These are phyloP conservation scores for Solanum gracilifrons DNA, from an alignment of 257 asterid species.

Conservation along the genomic window DNA sequence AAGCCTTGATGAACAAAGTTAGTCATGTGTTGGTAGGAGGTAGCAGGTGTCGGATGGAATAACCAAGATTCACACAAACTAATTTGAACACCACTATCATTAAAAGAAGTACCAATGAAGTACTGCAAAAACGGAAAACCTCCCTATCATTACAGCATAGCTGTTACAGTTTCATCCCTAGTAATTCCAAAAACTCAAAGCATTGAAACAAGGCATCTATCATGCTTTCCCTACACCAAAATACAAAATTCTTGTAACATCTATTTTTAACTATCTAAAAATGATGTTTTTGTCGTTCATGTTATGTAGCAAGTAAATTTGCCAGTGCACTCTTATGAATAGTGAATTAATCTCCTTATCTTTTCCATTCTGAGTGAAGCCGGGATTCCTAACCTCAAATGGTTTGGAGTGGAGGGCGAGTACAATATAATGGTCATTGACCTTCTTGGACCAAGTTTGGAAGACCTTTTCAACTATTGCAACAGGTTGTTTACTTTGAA, in stretches of 20 bases:
- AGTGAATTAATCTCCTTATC: not conserved
- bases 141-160: not conserved
- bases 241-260: not conserved
- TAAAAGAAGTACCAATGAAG: not conserved
- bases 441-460: slow-evolving; percentile 92
- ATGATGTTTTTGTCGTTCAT: not conserved
- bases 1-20: not conserved
- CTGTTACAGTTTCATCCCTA: not conserved
- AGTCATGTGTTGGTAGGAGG: not conserved
- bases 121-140: not conserved
- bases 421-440: slow-evolving; percentile 89
- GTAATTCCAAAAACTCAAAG: not conserved
- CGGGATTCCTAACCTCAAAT: slow-evolving; percentile 81
- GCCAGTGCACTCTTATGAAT: not conserved
- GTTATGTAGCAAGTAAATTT: not conserved
- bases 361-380: slow-evolving; percentile 33
- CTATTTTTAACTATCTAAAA: not conserved
- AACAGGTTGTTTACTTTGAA: slow-evolving; percentile 68
- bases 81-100: not conserved
- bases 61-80: not conserved
- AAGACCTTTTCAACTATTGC: slow-evolving; percentile 84
- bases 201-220: not conserved
- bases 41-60: not conserved
- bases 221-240: not conserved
- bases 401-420: slow-evolving; percentile 83